These are phyloP conservation scores for Huntiella moniliformis DNA, from an alignment of 2,329 filamentous ascomycete genomes.

Conservation along the genomic window DNA sequence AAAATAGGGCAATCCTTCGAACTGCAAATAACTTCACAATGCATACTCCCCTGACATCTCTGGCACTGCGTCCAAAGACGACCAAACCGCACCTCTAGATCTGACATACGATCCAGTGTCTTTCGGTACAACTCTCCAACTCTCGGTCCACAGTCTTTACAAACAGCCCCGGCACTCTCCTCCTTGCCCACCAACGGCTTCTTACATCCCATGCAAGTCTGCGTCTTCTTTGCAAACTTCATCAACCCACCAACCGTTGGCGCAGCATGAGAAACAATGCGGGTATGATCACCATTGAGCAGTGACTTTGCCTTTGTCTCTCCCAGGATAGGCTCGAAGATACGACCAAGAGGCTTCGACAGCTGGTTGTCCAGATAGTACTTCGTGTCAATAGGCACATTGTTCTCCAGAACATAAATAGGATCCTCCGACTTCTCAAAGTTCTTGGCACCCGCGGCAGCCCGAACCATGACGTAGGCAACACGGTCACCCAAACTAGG, in stretches of 20 bases:
- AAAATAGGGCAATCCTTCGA: constrained; percentile 96
- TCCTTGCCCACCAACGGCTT: constrained; percentile 69
- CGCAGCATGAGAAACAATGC: constrained; percentile 81
- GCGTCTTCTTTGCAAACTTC: constrained; percentile 96
- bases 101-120: constrained; percentile 69
- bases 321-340: constrained; percentile 94
- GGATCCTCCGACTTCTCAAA: constrained; percentile 96
- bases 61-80: constrained; percentile 97
- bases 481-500: constrained; percentile 88
- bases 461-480: constrained; percentile 94
- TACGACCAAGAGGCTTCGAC: constrained; percentile 79
- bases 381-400: constrained; percentile 91
- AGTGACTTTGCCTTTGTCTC: constrained; percentile 78
- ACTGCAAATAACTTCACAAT: constrained; percentile 94
- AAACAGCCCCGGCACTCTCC: constrained; percentile 73
- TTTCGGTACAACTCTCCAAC: constrained; percentile 89
- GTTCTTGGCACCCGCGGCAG: constrained; percentile 73
- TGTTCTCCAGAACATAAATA: constrained; percentile 92
- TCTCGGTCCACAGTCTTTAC: constrained; percentile 63
- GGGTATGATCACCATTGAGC: constrained; percentile 81
- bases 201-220: constrained; percentile 98
- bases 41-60: constrained; percentile 90
- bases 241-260: constrained; percentile 85
- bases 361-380: constrained; percentile 99
- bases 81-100: constrained; percentile 83